Conservation (phyloP, 352 stramenopile genomes). For the Phytopythium boreale region DNA sequence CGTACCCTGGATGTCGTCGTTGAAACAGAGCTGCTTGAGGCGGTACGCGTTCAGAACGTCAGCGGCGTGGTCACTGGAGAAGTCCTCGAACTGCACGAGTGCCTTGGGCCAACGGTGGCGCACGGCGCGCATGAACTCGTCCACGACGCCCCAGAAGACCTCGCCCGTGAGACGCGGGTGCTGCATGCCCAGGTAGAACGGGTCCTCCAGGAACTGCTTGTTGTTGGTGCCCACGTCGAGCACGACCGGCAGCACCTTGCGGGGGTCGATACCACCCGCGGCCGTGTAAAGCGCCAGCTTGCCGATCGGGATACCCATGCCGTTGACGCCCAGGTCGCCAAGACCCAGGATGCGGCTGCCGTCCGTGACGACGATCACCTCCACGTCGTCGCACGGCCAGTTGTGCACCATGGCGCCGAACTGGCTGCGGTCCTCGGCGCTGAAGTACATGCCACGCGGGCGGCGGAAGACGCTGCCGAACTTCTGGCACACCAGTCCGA, state of each 20-base stretch:
- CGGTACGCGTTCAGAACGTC: constrained; percentile 94
- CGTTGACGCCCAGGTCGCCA: constrained; percentile 95
- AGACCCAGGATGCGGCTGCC: constrained; percentile 95
- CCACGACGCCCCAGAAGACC: constrained; percentile 94
- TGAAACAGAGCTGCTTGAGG: constrained; percentile 94
- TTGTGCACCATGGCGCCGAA: constrained; percentile 93
- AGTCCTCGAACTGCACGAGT: constrained; percentile 97
- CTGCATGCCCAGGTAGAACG: constrained; percentile 94
- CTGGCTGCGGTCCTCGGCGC: constrained; percentile 87
- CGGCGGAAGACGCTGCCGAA: constrained; percentile 91
- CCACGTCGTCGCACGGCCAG: constrained; percentile 95
- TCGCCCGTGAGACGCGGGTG: constrained; percentile 88
- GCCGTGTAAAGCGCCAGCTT: constrained; percentile 96
- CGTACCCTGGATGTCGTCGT: constrained; percentile 99
- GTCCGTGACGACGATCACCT: constrained; percentile 97
- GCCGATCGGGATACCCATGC: constrained; percentile 98
- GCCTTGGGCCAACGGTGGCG: constrained; percentile 90
- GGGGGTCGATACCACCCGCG: constrained; percentile 92
- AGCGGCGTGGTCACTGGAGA: constrained; percentile 87
- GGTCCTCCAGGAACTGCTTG: constrained; percentile 89
- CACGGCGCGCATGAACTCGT: constrained; percentile 91
- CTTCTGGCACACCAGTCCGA: constrained; percentile 92
- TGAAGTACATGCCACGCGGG: constrained; percentile 95
- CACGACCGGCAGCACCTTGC: constrained; percentile 93
- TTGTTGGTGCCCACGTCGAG: constrained; percentile 98